These are phyloP conservation scores for Durio zibethinus DNA, from an alignment of 345 rosid genomes.

Conservation along the genomic window DNA sequence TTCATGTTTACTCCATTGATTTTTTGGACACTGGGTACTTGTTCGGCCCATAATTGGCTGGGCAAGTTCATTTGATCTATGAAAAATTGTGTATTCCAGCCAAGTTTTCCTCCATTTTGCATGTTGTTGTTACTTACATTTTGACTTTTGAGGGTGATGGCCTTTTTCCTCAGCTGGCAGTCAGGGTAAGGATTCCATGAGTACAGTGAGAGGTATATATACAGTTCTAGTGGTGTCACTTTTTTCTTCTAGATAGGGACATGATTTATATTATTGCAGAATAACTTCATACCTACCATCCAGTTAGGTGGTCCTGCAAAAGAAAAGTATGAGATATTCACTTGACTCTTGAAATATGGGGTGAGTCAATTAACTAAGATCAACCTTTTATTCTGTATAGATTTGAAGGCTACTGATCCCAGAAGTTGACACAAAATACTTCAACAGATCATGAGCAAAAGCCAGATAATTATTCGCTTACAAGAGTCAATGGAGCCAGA, in stretches of 20 bases:
- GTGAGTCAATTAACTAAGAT: constrained; percentile 1
- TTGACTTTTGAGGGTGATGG: background rate
- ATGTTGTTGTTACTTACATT: background rate
- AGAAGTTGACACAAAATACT: background rate
- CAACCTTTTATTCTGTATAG: constrained; percentile 2
- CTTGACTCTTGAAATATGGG: constrained; percentile 14
- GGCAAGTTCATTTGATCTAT: background rate
- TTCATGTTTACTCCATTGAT: background rate
- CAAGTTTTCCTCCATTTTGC: background rate
- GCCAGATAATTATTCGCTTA: background rate
- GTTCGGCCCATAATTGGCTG: background rate
- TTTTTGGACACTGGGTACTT: background rate
- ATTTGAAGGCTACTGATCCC: background rate
- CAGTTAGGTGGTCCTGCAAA: background rate
- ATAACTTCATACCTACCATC: background rate
- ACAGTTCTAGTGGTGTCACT: background rate
- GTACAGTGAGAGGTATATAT: background rate
- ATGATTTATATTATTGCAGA: background rate
- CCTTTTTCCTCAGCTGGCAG: background rate
- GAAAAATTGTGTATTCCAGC: background rate
- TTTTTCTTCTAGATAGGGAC: background rate
- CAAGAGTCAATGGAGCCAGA: background rate
- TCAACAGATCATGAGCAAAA: background rate
- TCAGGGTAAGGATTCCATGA: background rate
- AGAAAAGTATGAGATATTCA: background rate